Evolutionary conservation across 2,329 filamentous ascomycete species (phyloP), one percentile per base, ranked within the genome.

Genomic region (Aspergillus awamori): DNA sequence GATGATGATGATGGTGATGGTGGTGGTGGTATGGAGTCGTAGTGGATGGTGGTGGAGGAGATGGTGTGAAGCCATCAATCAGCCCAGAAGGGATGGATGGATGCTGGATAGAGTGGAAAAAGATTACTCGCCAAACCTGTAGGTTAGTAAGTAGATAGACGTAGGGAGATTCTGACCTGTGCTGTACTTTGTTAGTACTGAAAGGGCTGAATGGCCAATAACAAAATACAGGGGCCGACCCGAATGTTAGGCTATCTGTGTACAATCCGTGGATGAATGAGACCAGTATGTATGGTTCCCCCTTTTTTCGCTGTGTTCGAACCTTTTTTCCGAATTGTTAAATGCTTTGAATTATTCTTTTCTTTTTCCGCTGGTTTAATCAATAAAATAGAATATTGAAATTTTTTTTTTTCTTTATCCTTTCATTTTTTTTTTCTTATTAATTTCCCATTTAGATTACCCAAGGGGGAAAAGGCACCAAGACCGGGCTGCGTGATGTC

Each of bases 401-500:
- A 13, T 30, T 22, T 41, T 39, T 10, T 22, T 55, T 11, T 33
- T 33, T 15, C n/a, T 20, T 30, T 39, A 51, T 47, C 20, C 2
- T 20, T 20, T 20, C 20, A 20, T 20, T 20, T 20, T 20, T 20
- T 20, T 20, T 20, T 20, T 20, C 20, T 20, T 20, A 20, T 38
- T 30, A 28, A 53, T 43, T 36, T 30, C 10, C 30, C 22, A 26
- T 43, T 48, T 33, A 39, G 36, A 26, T 49, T 10, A 22, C 6
- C 56, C 26, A 41, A 33, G 41, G 24, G 28, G 53, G 38, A 20
- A 28, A 20, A n/a, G 13, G 20, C 26, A 11, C 41, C 41, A 45
- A 11, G 20, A 24, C 24, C 17, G 20, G 43, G 20, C 43, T 30
- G 33, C 38, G 57, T 59, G 57, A 65, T 63, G 61, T 65, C 63